These are phyloP conservation scores for Ceratobasidium sp. DNA, from an alignment of 1,284 basidiomycete species.

Conservation along the genomic window DNA sequence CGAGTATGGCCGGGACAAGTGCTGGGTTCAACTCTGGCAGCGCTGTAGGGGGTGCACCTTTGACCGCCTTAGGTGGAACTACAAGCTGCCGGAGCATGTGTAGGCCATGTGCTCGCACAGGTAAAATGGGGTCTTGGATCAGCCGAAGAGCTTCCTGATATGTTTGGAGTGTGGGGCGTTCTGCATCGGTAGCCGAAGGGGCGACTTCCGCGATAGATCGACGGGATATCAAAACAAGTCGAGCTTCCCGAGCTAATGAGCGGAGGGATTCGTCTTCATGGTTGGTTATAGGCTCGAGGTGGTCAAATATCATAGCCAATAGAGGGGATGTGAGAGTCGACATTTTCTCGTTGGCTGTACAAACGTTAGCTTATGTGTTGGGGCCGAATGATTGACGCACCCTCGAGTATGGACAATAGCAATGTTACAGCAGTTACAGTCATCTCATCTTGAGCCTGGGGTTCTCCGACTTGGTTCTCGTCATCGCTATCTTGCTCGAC, in stretches of 20 bases:
- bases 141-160: conserved; percentile 89
- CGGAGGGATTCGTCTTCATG: conserved; percentile 58
- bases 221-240: conserved; percentile 79
- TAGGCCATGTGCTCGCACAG: conserved; percentile 93
- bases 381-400: conserved; percentile 52
- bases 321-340: conserved; percentile 65
- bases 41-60: conserved; percentile 44
- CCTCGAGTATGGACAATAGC: conserved; percentile 81
- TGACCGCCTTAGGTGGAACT: conserved; percentile 45
- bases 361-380: not conserved
- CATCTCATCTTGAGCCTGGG: conserved; percentile 66
- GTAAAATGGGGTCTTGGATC: conserved; percentile 88
- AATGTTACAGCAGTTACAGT: conserved; percentile 76
- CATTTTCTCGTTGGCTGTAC: conserved; percentile 70
- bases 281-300: conserved; percentile 63
- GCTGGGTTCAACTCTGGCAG: conserved; percentile 58
- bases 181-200: conserved; percentile 51
- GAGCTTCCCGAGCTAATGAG: conserved; percentile 73
- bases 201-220: conserved; percentile 61
- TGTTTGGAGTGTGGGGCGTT: conserved; percentile 58
- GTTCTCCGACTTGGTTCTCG: conserved; percentile 53
- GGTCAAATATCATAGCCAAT: conserved; percentile 71
- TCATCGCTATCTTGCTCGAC: conserved; percentile 64
- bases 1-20: conserved; percentile 80
- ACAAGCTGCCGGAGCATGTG: conserved; percentile 80